Evolutionary conservation across 768 basidiomycete genomes (phyloP).

Genomic region (Termitomyces sp.): DNA sequence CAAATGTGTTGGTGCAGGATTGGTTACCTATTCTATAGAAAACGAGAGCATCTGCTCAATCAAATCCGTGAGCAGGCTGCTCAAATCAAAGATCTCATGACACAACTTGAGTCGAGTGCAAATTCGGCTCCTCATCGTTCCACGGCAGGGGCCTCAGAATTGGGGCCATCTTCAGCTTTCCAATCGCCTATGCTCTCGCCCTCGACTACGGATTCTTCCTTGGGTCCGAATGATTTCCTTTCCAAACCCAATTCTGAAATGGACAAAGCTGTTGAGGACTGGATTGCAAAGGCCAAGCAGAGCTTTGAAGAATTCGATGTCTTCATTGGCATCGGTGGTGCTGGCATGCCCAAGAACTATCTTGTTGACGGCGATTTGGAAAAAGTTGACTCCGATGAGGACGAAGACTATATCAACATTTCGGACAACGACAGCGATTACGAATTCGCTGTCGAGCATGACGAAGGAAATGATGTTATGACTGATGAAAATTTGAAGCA

Average conservation of each 20-base stretch:
- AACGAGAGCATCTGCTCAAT: constrained; percentile 74
- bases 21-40: constrained; percentile 36
- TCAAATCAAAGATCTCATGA: constrained; percentile 68
- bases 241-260: constrained; percentile 26
- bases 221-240: constrained; percentile 18
- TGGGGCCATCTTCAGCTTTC: constrained; percentile 21
- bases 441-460: constrained; percentile 36
- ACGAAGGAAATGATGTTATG: constrained; percentile 31
- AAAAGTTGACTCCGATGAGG: constrained; percentile 29
- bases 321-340: constrained; percentile 58
- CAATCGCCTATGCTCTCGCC: constrained; percentile 35
- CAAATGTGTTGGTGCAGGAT: neutral
- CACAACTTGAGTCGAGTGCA: constrained; percentile 50
- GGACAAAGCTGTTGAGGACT: constrained; percentile 62
- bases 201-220: constrained; percentile 24
- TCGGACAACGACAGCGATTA: constrained; percentile 27
- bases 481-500: constrained; percentile 21
- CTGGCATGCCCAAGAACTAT: constrained; percentile 45
- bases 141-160: constrained; percentile 18
- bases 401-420: constrained; percentile 31
- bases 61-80: constrained; percentile 72
- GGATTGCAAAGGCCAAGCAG: constrained; percentile 71
- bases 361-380: constrained; percentile 43
- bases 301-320: constrained; percentile 64
- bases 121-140: constrained; percentile 14